Base-by-base conservation (phyloP, 257 asterid species). In the Buddleja alternifolia region DNA sequence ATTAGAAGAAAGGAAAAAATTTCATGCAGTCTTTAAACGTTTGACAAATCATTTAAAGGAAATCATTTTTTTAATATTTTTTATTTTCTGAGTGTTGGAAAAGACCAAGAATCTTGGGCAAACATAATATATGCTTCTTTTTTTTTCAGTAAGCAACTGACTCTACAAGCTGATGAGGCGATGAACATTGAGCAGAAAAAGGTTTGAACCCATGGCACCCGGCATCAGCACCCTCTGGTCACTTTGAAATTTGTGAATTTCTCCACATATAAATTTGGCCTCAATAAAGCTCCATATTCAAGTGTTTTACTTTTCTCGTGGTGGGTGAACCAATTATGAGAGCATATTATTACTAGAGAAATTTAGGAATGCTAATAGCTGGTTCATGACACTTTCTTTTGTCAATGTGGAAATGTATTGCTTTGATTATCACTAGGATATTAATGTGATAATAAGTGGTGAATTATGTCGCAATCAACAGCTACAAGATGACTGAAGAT, bases 101-200 rank as follows among this genome's bases (percentile, higher is more conserved):
- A 21, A 53, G 11, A 53, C 9, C 16, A 53, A 21, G 10, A 10
- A 21, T 53, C 15, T 53, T 1, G 25, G 29, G 7, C 8, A 16
- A 10, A 23, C 21, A 23, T n/a, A n/a, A n/a, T n/a, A n/a, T n/a
- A n/a, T n/a, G n/a, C n/a, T n/a, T n/a, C n/a, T n/a, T n/a, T n/a
- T n/a, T n/a, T n/a, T n/a, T n/a, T n/a, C n/a, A n/a, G 16, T 57
- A 57, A 34, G n/a, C 40, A 57, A 57, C 45, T 10, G 21, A 61
- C 12, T 42, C 14, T 12, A 37, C 51, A 12, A 34, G 52, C 25
- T n/a, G n/a, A n/a, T n/a, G n/a, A n/a, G n/a, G n/a, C 54, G 23
- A 23, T 20, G 36, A 42, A 21, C 36, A 11, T 6, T 21, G 21
- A 24, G 32, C 54, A 14, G 32, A 16, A 23, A 42, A 21, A 40